Evolutionary conservation across 345 rosid genomes (phyloP).

Genomic region (Erodium maritimum): DNA sequence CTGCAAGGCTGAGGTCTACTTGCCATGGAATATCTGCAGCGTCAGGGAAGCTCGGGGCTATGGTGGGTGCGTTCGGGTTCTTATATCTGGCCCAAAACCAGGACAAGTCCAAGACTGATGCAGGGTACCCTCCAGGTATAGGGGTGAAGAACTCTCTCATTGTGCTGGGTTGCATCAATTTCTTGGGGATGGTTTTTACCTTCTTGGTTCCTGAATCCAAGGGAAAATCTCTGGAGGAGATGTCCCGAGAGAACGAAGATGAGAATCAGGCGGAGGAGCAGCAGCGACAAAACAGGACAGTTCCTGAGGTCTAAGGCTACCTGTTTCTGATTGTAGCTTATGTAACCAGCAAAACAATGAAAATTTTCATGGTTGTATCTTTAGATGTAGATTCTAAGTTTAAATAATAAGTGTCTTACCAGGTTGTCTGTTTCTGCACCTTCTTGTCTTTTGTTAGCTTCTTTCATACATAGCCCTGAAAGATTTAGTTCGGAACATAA

Average conservation of each 20-base stretch:
- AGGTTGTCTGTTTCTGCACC: too few species aligned
- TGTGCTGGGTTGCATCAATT: constrained; percentile 46
- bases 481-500: too few species aligned
- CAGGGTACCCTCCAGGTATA: constrained; percentile 81
- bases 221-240: constrained; percentile 71
- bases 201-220: constrained; percentile 82
- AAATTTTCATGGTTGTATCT: too few species aligned
- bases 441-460: too few species aligned
- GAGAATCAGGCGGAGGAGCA: constrained; percentile 6
- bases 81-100: constrained; percentile 61
- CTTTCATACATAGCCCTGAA: too few species aligned
- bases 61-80: constrained; percentile 81
- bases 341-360: too few species aligned
- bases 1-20: constrained; percentile 77
- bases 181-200: constrained; percentile 57
- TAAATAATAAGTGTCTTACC: too few species aligned
- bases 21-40: constrained; percentile 92
- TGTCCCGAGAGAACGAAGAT: constrained; percentile 59
- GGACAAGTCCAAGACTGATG: constrained; percentile 65
- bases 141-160: constrained; percentile 68
- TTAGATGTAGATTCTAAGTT: too few species aligned
- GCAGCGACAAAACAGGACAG: constrained; percentile 14
- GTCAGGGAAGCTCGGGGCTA: constrained; percentile 75
- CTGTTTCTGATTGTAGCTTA: too few species aligned
- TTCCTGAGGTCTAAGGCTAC: constrained; percentile 2